Percentiles rank a stretch among this genome's conserved stretches.
Conservation (phyloP, 441 rosid species). For the Flueggea neowawraea region DNA sequence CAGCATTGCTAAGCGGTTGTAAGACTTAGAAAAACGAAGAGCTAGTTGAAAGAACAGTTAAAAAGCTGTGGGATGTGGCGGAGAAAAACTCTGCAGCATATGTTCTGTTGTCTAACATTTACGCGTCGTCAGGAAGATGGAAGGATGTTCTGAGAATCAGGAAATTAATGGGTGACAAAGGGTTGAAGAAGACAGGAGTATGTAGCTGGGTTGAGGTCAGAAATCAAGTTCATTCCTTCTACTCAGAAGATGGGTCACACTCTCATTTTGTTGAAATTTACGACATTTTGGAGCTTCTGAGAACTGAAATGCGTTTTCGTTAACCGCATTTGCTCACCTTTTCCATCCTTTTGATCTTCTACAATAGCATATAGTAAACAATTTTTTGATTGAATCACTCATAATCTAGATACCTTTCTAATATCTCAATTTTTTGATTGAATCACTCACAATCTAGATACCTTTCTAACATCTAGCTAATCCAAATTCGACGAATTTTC, state of each 20-base stretch:
- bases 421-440: no score
- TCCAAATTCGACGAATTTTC: no score
- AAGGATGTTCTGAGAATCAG: conserved; percentile 44
- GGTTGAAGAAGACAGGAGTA: conserved; percentile 64
- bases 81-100: conserved; percentile 56
- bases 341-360: no score
- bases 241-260: conserved; percentile 55
- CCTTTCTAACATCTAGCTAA: no score
- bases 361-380: no score
- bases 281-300: conserved; percentile 11
- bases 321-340: no score
- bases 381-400: no score
- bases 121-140: conserved; percentile 54
- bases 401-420: no score
- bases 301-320: no score
- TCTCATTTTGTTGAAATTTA: conserved; percentile 36
- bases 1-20: conserved; percentile 68
- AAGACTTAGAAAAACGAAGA: conserved; percentile 41
- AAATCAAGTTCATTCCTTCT: conserved; percentile 45
- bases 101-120: conserved; percentile 53
- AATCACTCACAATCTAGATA: no score
- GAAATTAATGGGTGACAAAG: conserved; percentile 52
- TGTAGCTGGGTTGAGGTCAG: conserved; percentile 71
- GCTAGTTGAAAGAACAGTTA: conserved; percentile 52
- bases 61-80: conserved; percentile 44